Conservation (phyloP, 2,329 filamentous ascomycete genomes). For the Apiospora pterosperma region DNA sequence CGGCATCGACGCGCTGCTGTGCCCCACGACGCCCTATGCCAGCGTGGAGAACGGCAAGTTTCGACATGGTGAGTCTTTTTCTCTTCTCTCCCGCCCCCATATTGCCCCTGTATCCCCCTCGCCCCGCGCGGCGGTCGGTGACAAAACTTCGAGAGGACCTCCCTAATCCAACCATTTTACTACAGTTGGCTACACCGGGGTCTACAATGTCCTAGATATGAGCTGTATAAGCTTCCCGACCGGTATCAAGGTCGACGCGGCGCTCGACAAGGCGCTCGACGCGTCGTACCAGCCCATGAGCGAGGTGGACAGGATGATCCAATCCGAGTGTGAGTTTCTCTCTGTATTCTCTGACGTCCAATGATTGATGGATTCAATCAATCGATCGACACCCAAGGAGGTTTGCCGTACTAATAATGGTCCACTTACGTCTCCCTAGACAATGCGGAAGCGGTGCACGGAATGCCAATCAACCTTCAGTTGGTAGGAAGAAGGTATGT, state of each 20-base stretch:
- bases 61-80: conserved; percentile 34
- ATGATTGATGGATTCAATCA: neutral
- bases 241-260: conserved; percentile 36
- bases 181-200: conserved; percentile 46
- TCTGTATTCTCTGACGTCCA: neutral
- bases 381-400: neutral
- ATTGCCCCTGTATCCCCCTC: neutral
- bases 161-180: neutral
- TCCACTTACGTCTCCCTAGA: conserved; percentile 24
- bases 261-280: conserved; percentile 29
- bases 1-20: conserved; percentile 59
- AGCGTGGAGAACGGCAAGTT: conserved; percentile 40
- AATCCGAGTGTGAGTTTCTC: conserved; percentile 38
- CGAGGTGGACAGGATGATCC: conserved; percentile 33
- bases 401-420: neutral
- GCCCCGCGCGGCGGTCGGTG: neutral
- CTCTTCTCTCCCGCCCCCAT: neutral
- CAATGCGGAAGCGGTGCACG: conserved; percentile 35
- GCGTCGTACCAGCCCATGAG: conserved; percentile 31
- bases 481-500: conserved; percentile 35
- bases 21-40: conserved; percentile 48
- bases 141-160: neutral
- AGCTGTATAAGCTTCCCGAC: conserved; percentile 45
- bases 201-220: conserved; percentile 48
- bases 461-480: conserved; percentile 40